A percentile compares a stretch with the other conserved stretches of the same genome.
phyloP scores from a whole-genome alignment of 2,329 filamentous ascomycete genomes.

The Apiospora aurea region DNA sequence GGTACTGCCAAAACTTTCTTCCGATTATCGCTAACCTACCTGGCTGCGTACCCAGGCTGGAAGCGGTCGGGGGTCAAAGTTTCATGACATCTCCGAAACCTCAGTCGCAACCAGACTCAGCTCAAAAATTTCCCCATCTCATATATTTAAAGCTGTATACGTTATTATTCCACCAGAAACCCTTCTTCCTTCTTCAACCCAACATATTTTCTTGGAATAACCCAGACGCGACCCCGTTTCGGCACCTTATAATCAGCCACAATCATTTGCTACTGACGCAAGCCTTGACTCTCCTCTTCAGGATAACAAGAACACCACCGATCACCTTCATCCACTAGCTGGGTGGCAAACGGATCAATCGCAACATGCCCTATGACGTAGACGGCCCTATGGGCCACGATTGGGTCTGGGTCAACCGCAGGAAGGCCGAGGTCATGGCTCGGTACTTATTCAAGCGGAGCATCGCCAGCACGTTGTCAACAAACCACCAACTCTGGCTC shows the following conservation, averaged over 20 bases:
- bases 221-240: no score
- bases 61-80: neutral
- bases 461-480: neutral
- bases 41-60: neutral
- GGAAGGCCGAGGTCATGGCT: neutral
- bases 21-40: no score
- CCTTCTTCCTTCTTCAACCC: neutral
- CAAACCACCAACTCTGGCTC: neutral
- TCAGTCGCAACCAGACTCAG: neutral
- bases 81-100: neutral
- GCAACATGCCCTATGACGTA: neutral
- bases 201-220: neutral
- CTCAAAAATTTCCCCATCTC: neutral
- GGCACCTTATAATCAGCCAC: neutral
- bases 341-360: no score
- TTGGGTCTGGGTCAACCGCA: neutral
- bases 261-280: neutral
- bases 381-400: neutral
- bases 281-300: neutral
- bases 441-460: neutral
- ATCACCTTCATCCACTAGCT: neutral
- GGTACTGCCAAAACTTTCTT: no score
- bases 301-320: no score
- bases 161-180: neutral
- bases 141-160: neutral